Conservation (phyloP, 2,329 filamentous ascomycete species). For the Exophiala sideris region DNA sequence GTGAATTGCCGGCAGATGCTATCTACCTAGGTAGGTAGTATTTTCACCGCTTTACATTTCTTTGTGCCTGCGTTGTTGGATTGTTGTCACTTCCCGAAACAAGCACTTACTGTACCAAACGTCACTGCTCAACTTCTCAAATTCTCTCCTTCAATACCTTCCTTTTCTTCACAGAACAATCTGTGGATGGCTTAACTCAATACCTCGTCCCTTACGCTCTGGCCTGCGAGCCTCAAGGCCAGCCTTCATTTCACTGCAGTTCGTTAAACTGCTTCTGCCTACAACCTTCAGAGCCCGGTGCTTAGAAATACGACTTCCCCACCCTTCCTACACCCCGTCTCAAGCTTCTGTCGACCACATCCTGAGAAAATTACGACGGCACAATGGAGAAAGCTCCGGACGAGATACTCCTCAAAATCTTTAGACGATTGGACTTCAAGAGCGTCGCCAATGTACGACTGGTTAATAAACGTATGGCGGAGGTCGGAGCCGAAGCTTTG, state of each 20-base stretch:
- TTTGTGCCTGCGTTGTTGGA: no score
- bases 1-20: no score
- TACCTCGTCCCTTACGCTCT: not conserved
- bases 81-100: no score
- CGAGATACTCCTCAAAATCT: constrained; percentile 27
- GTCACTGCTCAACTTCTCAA: no score
- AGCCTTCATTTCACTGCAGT: not conserved
- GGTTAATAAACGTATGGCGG: constrained; percentile 17
- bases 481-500: constrained; percentile 26
- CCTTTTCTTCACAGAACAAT: not conserved
- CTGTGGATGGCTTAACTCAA: not conserved
- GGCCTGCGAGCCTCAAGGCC: not conserved
- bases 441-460: constrained; percentile 19
- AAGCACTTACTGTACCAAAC: no score
- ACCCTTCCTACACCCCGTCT: not conserved
- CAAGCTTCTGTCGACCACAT: not conserved
- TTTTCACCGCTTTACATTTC: no score
- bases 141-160: not conserved
- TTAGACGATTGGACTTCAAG: constrained; percentile 18
- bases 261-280: not conserved
- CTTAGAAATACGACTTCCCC: not conserved
- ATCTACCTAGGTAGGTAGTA: no score
- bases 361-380: not conserved
- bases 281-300: not conserved
- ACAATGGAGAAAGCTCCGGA: constrained; percentile 24